phyloP scores from a whole-genome alignment of 495 filamentous ascomycete species.

The Clohesyomyces aquaticus region DNA sequence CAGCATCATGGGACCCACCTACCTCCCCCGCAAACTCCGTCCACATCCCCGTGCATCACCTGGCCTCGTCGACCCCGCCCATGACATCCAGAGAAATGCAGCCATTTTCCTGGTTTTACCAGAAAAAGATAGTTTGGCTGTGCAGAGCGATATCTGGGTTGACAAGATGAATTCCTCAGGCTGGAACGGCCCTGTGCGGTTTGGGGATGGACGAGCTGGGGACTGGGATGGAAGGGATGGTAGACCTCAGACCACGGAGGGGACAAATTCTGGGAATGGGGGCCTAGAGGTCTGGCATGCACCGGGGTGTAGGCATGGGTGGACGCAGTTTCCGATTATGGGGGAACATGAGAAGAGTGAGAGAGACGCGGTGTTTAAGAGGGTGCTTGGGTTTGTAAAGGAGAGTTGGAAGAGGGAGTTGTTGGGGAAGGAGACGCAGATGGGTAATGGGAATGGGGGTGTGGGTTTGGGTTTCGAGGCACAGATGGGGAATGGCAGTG shows the following conservation, averaged over 20 bases:
- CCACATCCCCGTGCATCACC: slow-evolving; percentile 39
- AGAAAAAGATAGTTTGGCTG: slow-evolving; percentile 44
- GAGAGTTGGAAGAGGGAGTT: slow-evolving; percentile 30
- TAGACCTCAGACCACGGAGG: background rate
- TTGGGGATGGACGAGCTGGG: slow-evolving; percentile 21
- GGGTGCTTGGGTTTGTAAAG: slow-evolving; percentile 35
- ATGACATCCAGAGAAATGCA: slow-evolving; percentile 41
- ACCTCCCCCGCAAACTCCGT: slow-evolving; percentile 28
- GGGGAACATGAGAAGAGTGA: slow-evolving; percentile 42
- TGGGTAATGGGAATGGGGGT: slow-evolving; percentile 17
- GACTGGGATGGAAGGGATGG: slow-evolving; percentile 25
- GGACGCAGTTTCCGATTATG: slow-evolving; percentile 48
- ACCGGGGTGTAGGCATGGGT: slow-evolving; percentile 44
- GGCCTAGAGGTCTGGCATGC: slow-evolving; percentile 43
- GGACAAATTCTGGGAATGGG: slow-evolving; percentile 19
- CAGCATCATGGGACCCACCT: slow-evolving; percentile 37
- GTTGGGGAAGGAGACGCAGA: background rate
- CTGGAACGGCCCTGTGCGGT: slow-evolving; percentile 36
- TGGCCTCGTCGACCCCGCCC: slow-evolving; percentile 39
- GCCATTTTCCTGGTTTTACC: slow-evolving; percentile 46
- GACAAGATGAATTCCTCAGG: slow-evolving; percentile 37
- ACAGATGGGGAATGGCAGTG: too few species aligned
- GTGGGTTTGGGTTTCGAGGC: too few species aligned
- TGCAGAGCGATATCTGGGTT: slow-evolving; percentile 46
- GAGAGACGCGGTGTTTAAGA: slow-evolving; percentile 37